Evolutionary conservation across 2,329 filamentous ascomycete genomes (phyloP).

Genomic region (Colletotrichum ledebouriae): DNA sequence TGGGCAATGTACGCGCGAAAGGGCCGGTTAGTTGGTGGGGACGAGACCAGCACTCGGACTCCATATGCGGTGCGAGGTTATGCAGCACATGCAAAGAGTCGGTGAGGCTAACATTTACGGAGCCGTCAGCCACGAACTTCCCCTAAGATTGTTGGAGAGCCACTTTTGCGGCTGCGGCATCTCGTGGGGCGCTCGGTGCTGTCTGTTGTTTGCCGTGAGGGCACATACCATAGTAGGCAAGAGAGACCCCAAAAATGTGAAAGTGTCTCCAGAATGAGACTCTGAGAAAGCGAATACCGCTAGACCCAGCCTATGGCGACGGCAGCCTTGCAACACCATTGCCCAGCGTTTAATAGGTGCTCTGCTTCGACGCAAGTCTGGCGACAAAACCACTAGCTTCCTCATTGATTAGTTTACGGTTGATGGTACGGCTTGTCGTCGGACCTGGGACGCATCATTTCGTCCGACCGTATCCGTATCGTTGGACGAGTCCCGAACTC

Average conservation of each 20-base stretch:
- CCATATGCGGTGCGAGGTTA: slow-evolving; percentile 11
- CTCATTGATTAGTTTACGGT: slow-evolving; percentile 36
- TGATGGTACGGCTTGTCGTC: slow-evolving; percentile 7
- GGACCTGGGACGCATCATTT: slow-evolving; percentile 2
- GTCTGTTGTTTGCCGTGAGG: slow-evolving; percentile 2
- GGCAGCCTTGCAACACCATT: background rate
- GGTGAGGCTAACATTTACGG: slow-evolving; percentile 33
- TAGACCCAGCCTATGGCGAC: background rate
- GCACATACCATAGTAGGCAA: background rate
- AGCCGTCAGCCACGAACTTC: background rate
- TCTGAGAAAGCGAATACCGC: background rate
- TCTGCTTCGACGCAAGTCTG: slow-evolving; percentile 3
- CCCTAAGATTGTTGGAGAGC: background rate
- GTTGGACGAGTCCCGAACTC: slow-evolving; percentile 24
- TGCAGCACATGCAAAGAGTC: slow-evolving; percentile 22
- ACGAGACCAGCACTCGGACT: background rate
- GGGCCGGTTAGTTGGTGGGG: slow-evolving; percentile 11
- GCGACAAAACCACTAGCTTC: slow-evolving; percentile 1
- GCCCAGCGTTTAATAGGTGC: slow-evolving; percentile 4
- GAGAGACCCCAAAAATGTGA: background rate
- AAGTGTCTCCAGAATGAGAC: background rate
- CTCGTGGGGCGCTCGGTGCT: slow-evolving; percentile 8
- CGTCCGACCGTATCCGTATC: slow-evolving; percentile 19
- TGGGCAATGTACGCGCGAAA: slow-evolving; percentile 9
- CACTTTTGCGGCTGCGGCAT: slow-evolving; percentile 6